Conservation (phyloP, 1,284 basidiomycete species). For the Fomitopsis pinicola region DNA sequence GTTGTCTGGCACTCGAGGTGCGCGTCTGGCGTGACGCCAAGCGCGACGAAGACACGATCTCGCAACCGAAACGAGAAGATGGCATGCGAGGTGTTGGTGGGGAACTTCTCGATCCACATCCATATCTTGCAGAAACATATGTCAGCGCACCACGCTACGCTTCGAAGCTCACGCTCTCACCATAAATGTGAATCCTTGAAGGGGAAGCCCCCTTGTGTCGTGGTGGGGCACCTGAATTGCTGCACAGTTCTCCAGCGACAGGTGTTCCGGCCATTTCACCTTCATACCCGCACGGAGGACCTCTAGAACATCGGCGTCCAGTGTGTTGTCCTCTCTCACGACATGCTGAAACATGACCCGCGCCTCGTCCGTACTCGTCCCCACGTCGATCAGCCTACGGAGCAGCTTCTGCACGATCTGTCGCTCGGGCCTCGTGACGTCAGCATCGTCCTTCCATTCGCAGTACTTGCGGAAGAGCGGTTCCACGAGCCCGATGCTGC, state of each 20-base stretch:
- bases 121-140: slow-evolving; percentile 45
- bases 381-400: slow-evolving; percentile 64
- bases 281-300: slow-evolving; percentile 63
- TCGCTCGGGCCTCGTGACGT: slow-evolving; percentile 41
- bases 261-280: slow-evolving; percentile 70
- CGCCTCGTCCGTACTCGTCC: slow-evolving; percentile 57
- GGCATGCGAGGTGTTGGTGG: slow-evolving; percentile 35
- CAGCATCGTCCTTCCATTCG: slow-evolving; percentile 17
- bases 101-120: slow-evolving; percentile 61
- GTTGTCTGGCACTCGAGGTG: slow-evolving; percentile 46
- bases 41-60: slow-evolving; percentile 34
- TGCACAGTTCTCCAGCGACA: slow-evolving; percentile 57
- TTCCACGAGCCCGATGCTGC: slow-evolving; percentile 48
- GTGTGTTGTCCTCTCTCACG: slow-evolving; percentile 32
- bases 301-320: slow-evolving; percentile 65
- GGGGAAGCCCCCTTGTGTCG: slow-evolving; percentile 44
- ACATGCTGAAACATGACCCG: slow-evolving; percentile 56
- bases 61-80: slow-evolving; percentile 43
- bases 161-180: slow-evolving; percentile 27
- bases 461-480: slow-evolving; percentile 43
- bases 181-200: slow-evolving; percentile 66
- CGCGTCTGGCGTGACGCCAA: slow-evolving; percentile 53
- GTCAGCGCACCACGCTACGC: background rate
- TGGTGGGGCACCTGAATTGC: slow-evolving; percentile 43
- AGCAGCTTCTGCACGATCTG: slow-evolving; percentile 57